Evolutionary conservation across 805 yeast genomes (phyloP).

Genomic region (Candida anglica): DNA sequence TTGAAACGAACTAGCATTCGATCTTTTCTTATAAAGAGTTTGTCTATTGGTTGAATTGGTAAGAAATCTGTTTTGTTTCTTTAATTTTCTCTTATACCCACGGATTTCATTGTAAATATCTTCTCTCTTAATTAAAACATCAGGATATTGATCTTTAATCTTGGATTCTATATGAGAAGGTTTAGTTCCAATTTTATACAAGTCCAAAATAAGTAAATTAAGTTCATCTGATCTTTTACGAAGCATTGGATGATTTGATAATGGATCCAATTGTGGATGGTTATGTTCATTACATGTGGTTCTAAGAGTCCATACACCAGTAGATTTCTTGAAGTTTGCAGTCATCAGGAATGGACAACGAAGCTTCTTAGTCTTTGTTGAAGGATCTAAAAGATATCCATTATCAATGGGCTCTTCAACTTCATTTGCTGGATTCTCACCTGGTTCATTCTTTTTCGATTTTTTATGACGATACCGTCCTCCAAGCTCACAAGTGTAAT

Average conservation of each 20-base stretch:
- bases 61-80: slow-evolving; percentile 32
- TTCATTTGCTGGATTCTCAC: slow-evolving; percentile 13
- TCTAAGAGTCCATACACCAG: slow-evolving; percentile 48
- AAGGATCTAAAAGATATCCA: slow-evolving; percentile 35
- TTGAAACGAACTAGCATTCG: slow-evolving; percentile 22
- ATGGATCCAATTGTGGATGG: slow-evolving; percentile 55
- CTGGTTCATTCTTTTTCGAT: slow-evolving; percentile 20
- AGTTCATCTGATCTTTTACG: slow-evolving; percentile 51
- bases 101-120: slow-evolving; percentile 57
- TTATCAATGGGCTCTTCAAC: slow-evolving; percentile 24
- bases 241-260: slow-evolving; percentile 53
- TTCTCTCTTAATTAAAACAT: slow-evolving; percentile 51
- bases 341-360: slow-evolving; percentile 60
- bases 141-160: slow-evolving; percentile 48
- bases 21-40: slow-evolving; percentile 18
- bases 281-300: slow-evolving; percentile 56
- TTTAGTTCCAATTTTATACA: slow-evolving; percentile 52
- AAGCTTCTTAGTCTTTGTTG: slow-evolving; percentile 47
- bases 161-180: slow-evolving; percentile 52
- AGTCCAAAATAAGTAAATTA: slow-evolving; percentile 46
- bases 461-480: slow-evolving; percentile 54
- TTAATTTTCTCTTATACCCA: slow-evolving; percentile 49
- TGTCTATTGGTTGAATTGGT: slow-evolving; percentile 10
- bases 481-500: slow-evolving; percentile 57
- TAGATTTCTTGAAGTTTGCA: slow-evolving; percentile 48